Conservation (phyloP, 2,329 filamentous ascomycete species). For the Verticillium isaacii region DNA sequence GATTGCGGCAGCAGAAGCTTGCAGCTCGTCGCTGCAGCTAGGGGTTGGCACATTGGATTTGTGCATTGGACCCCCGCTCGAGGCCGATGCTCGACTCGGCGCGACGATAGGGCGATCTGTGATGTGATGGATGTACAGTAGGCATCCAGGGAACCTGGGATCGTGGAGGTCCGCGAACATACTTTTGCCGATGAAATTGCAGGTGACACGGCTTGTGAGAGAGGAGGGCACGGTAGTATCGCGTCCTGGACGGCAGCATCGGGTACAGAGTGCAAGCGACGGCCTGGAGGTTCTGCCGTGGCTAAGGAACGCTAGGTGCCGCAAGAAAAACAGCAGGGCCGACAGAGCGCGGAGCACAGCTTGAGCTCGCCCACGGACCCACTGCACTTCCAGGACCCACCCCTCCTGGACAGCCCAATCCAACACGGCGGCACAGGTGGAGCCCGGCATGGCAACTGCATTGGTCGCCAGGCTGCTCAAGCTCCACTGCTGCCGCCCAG, state of each 20-base stretch:
- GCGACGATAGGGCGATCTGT: neutral
- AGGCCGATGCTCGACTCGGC: neutral
- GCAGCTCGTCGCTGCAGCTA: neutral
- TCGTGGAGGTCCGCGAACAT: neutral
- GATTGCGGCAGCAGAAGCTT: slow-evolving; percentile 3
- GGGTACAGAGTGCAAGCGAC: too few relatives aligned
- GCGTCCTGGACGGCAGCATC: neutral
- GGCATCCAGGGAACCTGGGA: neutral
- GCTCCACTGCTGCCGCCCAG: neutral
- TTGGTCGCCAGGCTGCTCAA: neutral
- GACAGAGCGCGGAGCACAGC: neutral
- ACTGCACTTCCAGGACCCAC: neutral
- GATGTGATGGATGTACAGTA: neutral
- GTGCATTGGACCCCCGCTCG: neutral
- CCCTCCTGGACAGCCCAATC: neutral
- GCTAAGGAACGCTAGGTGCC: neutral
- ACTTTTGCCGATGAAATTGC: too few relatives aligned
- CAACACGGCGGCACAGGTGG: neutral
- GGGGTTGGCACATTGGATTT: neutral
- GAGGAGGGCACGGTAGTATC: neutral
- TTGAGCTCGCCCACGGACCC: neutral
- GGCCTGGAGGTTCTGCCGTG: neutral
- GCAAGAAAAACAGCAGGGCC: neutral
- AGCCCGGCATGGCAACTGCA: neutral
- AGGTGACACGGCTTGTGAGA: neutral